phyloP scores from a whole-genome alignment of 768 basidiomycete genomes.

The Suillus weaverae region DNA sequence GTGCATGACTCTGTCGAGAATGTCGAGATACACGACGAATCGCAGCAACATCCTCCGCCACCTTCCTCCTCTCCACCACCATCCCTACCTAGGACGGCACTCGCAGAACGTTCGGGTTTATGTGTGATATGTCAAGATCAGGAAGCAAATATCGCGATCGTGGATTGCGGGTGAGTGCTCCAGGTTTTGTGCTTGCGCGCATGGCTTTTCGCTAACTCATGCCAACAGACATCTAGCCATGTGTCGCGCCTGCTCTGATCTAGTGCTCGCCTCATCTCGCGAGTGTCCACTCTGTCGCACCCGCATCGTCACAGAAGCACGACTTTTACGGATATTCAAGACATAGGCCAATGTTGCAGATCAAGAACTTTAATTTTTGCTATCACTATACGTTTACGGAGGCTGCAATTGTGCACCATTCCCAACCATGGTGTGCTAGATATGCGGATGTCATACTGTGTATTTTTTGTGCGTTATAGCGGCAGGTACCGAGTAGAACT shows the following conservation, averaged over 20 bases:
- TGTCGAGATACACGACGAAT: conserved; percentile 5
- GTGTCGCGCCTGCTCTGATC: conserved; percentile 77
- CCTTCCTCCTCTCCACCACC: conserved; percentile 20
- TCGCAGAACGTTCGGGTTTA: conserved; percentile 66
- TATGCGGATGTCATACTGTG: not conserved
- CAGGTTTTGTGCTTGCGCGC: not conserved
- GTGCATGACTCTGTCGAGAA: conserved; percentile 3
- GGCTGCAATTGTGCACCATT: not conserved
- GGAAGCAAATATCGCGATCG: conserved; percentile 89
- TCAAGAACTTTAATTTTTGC: not conserved
- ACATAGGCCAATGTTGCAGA: conserved; percentile 25
- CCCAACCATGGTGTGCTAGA: not conserved
- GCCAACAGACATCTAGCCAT: conserved; percentile 69
- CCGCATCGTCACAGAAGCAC: conserved; percentile 79
- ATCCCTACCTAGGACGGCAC: conserved; percentile 22
- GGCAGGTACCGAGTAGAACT: not conserved
- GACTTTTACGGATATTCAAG: conserved; percentile 77
- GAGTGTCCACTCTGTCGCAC: conserved; percentile 93
- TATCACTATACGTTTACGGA: not conserved
- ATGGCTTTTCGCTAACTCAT: not conserved
- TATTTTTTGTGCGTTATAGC: not conserved
- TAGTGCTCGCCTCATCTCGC: conserved; percentile 73
- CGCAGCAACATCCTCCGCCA: conserved; percentile 14
- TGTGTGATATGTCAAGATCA: conserved; percentile 95
- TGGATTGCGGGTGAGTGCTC: conserved; percentile 84